Percentiles rank a stretch among this genome's conserved stretches.
phyloP scores from a whole-genome alignment of 1,284 basidiomycete genomes.

The Puccinia coronata region DNA sequence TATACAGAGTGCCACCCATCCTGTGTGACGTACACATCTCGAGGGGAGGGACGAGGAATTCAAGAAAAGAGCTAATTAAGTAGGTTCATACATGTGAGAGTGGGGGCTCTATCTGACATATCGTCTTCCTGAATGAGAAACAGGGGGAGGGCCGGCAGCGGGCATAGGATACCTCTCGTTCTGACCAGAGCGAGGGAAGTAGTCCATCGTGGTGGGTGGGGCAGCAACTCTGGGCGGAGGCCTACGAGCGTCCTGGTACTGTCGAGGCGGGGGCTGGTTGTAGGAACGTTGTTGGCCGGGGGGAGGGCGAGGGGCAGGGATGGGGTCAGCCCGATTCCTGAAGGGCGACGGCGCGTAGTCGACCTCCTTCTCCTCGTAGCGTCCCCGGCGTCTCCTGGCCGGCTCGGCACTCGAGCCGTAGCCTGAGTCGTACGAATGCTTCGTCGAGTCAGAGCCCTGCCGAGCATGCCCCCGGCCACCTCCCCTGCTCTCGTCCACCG shows the following conservation, averaged over 20 bases:
- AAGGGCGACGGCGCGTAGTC: not conserved
- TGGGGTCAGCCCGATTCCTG: not conserved
- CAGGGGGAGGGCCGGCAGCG: not conserved
- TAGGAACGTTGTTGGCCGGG: not conserved
- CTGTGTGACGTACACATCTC: too few species aligned
- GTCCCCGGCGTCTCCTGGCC: not conserved
- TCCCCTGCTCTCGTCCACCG: not conserved
- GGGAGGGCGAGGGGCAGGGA: not conserved
- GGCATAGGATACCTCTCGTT: conserved; percentile 18
- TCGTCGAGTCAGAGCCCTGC: not conserved
- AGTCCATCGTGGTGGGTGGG: conserved; percentile 11
- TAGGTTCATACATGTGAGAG: too few species aligned
- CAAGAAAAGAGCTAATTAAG: too few species aligned
- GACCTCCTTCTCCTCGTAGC: not conserved
- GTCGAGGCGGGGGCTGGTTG: not conserved
- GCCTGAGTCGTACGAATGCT: conserved; percentile 42
- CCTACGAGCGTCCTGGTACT: not conserved
- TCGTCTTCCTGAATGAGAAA: not conserved
- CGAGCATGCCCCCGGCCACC: conserved; percentile 1
- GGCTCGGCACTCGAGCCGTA: conserved; percentile 35
- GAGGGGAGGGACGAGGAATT: too few species aligned
- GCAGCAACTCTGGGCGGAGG: not conserved
- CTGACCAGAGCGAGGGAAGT: conserved; percentile 26
- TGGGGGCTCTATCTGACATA: not conserved
- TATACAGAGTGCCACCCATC: too few species aligned